Conservation (phyloP, 106 monocot species). For the Dendrobium nobile region DNA sequence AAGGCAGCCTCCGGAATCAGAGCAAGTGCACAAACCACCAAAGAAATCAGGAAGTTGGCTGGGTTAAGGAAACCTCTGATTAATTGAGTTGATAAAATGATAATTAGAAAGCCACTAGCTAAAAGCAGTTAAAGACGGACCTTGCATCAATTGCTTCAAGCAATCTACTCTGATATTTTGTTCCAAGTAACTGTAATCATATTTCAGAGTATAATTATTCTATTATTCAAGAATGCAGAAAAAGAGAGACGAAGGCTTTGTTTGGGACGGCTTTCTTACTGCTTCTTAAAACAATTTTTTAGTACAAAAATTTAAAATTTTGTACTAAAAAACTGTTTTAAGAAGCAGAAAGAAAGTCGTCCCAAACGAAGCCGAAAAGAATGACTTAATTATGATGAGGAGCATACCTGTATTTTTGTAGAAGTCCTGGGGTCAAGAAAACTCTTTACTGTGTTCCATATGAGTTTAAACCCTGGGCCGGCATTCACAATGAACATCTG, state of each 20-base stretch:
- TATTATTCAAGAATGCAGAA: too few species aligned
- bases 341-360: too few species aligned
- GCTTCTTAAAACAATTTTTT: too few species aligned
- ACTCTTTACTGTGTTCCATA: constrained; percentile 90
- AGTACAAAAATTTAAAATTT: too few species aligned
- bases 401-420: constrained; percentile 79
- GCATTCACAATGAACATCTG: constrained; percentile 99
- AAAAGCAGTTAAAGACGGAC: constrained; percentile 21
- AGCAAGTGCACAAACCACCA: constrained; percentile 66
- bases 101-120: background rate
- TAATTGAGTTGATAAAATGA: background rate
- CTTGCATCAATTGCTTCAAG: constrained; percentile 83
- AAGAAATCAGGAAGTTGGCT: constrained; percentile 89
- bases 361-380: too few species aligned
- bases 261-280: too few species aligned
- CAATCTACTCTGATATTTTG: constrained; percentile 73
- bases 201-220: background rate
- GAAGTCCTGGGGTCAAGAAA: constrained; percentile 89
- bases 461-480: constrained; percentile 80
- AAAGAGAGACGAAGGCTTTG: background rate
- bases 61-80: constrained; percentile 12
- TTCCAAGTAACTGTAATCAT: constrained; percentile 66
- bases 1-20: constrained; percentile 49
- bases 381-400: background rate
- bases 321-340: too few species aligned